phyloP scores from a whole-genome alignment of 2,329 filamentous ascomycete species.

The Herpomyces periplanetae region DNA sequence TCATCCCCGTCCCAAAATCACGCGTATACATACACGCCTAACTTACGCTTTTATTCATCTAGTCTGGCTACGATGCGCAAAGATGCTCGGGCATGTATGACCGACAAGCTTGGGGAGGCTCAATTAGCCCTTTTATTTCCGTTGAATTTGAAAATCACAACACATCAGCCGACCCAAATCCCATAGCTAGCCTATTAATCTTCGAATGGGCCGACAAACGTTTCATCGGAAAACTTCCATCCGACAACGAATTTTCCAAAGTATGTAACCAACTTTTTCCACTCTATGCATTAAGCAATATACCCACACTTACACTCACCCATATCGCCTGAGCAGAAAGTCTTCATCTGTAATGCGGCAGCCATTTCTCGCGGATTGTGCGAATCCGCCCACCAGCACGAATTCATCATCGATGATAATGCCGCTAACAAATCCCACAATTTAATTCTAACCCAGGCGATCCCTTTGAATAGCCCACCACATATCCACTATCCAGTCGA shows the following conservation, averaged over 20 bases:
- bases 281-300: slow-evolving; percentile 5
- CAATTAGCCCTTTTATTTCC: slow-evolving; percentile 53
- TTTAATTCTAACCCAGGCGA: slow-evolving; percentile 33
- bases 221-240: slow-evolving; percentile 27
- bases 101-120: slow-evolving; percentile 49
- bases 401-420: slow-evolving; percentile 44
- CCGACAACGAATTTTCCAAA: slow-evolving; percentile 12
- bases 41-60: too few relatives aligned
- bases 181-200: slow-evolving; percentile 42
- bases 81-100: slow-evolving; percentile 84
- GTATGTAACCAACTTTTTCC: slow-evolving; percentile 10
- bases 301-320: slow-evolving; percentile 5
- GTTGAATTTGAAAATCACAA: slow-evolving; percentile 28
- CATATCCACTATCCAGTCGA: slow-evolving; percentile 45
- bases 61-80: slow-evolving; percentile 32
- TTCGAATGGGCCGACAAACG: slow-evolving; percentile 73
- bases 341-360: slow-evolving; percentile 34
- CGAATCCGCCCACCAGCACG: slow-evolving; percentile 31
- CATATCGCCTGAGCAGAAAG: slow-evolving; percentile 10
- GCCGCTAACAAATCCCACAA: slow-evolving; percentile 27
- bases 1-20: too few relatives aligned
- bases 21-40: slow-evolving; percentile 5
- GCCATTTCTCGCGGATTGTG: slow-evolving; percentile 29
- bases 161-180: slow-evolving; percentile 25
- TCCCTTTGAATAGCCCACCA: slow-evolving; percentile 35